phyloP scores from a whole-genome alignment of 345 rosid genomes.

The Populus ilicifolia region DNA sequence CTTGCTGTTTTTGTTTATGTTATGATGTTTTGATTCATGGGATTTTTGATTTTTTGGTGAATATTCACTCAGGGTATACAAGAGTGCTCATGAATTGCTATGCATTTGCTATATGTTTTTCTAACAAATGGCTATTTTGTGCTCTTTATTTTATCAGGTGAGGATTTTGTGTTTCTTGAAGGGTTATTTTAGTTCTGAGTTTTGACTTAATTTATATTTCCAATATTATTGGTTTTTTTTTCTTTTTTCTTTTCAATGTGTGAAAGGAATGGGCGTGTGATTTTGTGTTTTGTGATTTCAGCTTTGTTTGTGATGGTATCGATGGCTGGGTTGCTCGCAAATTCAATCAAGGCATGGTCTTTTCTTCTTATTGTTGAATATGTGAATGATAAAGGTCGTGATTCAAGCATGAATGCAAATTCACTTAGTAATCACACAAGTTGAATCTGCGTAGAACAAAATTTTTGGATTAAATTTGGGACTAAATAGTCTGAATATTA shows the following conservation, averaged over 20 bases:
- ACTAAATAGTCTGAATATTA: background rate
- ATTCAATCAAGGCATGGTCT: constrained; percentile 72
- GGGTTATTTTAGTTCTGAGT: background rate
- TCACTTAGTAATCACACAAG: background rate
- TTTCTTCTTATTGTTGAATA: background rate
- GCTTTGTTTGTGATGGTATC: constrained; percentile 86
- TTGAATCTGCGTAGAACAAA: background rate
- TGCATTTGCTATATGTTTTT: constrained; percentile 77
- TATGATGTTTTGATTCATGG: background rate
- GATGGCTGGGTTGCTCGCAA: constrained; percentile 98
- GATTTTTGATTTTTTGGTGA: background rate
- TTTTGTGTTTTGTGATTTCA: constrained; percentile 30
- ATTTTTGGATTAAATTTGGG: background rate
- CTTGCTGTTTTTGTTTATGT: background rate
- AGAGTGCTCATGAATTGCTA: constrained; percentile 71
- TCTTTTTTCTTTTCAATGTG: background rate
- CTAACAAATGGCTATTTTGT: constrained; percentile 74
- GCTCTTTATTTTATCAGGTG: constrained; percentile 72
- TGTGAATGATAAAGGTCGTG: background rate
- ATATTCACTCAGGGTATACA: constrained; percentile 51
- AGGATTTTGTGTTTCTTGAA: background rate
- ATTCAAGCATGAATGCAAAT: background rate
- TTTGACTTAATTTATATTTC: background rate
- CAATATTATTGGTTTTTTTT: background rate
- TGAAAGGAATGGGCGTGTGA: constrained; percentile 6